Evolutionary conservation across 768 basidiomycete species (phyloP).

Genomic region (Ephemerocybe angulata): DNA sequence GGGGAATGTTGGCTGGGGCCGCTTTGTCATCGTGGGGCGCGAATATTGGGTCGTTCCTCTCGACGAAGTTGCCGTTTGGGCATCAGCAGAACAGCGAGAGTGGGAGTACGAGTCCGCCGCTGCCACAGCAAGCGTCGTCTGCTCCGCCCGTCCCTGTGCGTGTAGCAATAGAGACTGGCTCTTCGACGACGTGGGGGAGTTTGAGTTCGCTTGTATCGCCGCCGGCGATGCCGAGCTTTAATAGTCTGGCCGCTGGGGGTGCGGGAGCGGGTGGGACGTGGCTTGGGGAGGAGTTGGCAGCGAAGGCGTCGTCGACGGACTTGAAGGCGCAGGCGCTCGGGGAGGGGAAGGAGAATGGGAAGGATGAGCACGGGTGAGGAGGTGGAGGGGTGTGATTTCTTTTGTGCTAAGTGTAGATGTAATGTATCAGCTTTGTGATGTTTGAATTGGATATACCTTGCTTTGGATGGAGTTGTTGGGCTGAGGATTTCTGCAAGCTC

Average conservation of each 20-base stretch:
- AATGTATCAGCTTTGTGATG: too few species aligned
- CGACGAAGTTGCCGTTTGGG: constrained; percentile 22
- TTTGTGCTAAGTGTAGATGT: too few species aligned
- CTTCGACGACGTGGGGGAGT: constrained; percentile 11
- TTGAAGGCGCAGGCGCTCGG: not conserved
- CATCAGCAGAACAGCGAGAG: not conserved
- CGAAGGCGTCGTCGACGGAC: not conserved
- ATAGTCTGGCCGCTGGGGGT: not conserved
- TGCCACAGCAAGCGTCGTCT: not conserved
- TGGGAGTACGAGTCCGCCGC: not conserved
- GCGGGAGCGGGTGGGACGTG: constrained; percentile 4
- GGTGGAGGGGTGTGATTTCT: too few species aligned
- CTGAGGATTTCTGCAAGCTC: too few species aligned
- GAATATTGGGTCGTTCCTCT: constrained; percentile 30
- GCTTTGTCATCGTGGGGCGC: constrained; percentile 30
- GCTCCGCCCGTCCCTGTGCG: not conserved
- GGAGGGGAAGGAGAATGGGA: not conserved
- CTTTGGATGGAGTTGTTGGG: too few species aligned
- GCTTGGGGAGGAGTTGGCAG: not conserved
- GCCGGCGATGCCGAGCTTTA: constrained; percentile 1
- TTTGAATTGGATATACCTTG: too few species aligned
- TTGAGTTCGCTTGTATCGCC: constrained; percentile 5
- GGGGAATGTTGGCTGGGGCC: constrained; percentile 13
- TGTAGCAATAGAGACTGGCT: not conserved
- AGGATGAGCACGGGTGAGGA: too few species aligned